These are phyloP conservation scores for Penicillium pulvis DNA, from an alignment of 495 filamentous ascomycete genomes.

Conservation along the genomic window DNA sequence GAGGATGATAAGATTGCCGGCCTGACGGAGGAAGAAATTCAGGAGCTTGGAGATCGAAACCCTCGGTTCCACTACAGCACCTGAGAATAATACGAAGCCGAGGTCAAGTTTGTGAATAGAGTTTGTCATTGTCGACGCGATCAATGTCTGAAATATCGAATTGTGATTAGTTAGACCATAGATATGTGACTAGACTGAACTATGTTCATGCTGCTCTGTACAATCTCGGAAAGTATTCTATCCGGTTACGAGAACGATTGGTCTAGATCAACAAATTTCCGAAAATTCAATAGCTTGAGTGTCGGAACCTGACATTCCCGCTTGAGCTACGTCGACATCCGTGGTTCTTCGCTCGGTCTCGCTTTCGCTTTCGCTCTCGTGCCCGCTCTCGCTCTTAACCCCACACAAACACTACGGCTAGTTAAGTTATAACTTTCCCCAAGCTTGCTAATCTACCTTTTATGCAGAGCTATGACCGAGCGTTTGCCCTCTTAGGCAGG, in stretches of 20 bases:
- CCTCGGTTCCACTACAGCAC: constrained; percentile 61
- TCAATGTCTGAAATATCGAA: neutral
- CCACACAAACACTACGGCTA: neutral
- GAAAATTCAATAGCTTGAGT: neutral
- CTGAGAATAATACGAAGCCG: constrained; percentile 27
- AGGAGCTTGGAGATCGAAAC: constrained; percentile 69
- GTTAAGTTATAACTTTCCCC: neutral
- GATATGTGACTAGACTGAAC: neutral
- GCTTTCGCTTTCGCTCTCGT: neutral
- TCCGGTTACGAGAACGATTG: neutral
- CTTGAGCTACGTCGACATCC: constrained; percentile 34
- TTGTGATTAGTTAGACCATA: neutral
- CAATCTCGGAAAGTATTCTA: no score
- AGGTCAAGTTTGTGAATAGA: neutral
- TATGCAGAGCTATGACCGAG: neutral
- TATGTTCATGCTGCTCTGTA: neutral
- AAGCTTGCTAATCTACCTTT: neutral
- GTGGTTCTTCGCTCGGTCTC: neutral
- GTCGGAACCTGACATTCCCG: neutral
- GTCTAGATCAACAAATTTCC: neutral
- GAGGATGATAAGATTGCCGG: constrained; percentile 56
- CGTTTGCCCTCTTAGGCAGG: neutral
- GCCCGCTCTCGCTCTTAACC: neutral
- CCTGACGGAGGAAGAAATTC: constrained; percentile 64
- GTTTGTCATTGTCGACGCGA: neutral